Evolutionary conservation across 805 yeast species (phyloP), one percentile per base, ranked within the genome.

Genomic region (Nakazawaea populi): DNA sequence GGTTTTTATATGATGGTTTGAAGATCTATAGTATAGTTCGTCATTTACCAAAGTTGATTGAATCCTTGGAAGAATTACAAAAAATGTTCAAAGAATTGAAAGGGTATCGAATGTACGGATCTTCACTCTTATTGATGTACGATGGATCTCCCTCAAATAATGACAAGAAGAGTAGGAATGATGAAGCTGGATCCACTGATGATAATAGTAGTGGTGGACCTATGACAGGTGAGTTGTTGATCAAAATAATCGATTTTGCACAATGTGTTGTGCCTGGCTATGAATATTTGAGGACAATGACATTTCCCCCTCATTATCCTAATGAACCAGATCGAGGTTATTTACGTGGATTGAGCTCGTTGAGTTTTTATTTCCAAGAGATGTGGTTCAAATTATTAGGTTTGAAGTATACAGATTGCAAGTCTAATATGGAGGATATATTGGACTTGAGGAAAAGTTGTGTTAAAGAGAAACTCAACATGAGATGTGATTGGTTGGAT

Each of bases 221-320:
- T 18, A 18, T 18, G 24, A 18, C 24, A 18, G 47, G 63, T 4
- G 60, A 67, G 1, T 34, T 67, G 14, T 60, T 68, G 54, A 81
- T 90, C n/a, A 80, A 90, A 55, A 77, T 95, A 50, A 94, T 94
- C 58, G 99, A 94, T 69, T 94, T 94, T 74, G 98, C 98, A 1
- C 96, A 91, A 63, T 87, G 96, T 60, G 85, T 89, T 12, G 86
- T 89, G 34, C 81, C 81, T 3, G 84, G 80, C 42, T 79, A 78
- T 52, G 70, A 72, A 40, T 60, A 72, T 14, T 68, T 74, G 0
- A 64, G 64, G 12, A 59, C 66, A 11, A 74, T 77, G 14, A 74
- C 79, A 1, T 85, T 82, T 48, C 96, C 97, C 3, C 97, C 97
- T 1, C 71, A 65, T 40, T 82, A 83, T 58, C 79, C 80, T 1